Base-by-base conservation (phyloP, 2,329 filamentous ascomycete species). In the Dryadomyces quercivorus region DNA sequence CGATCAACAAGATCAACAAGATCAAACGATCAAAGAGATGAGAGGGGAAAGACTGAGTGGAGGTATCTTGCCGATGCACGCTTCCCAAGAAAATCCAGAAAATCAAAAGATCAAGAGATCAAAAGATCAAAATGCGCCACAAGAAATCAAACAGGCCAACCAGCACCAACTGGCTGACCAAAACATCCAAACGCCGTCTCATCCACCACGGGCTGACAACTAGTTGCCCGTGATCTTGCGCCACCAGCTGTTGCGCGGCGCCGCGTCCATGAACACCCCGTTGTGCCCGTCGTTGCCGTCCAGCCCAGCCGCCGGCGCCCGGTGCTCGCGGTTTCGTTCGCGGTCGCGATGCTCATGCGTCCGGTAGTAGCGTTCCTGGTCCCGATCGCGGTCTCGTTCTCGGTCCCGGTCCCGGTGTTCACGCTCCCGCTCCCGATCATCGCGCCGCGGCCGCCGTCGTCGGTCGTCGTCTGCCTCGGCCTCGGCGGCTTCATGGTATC, bases 191-290 rank as follows among this genome's bases (percentile, higher is more conserved):
- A 44, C 16, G 42, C 12, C 12, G n/a, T 16, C n/a, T n/a, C 42
- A 20, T n/a, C 10, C 16, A 44, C n/a, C 16, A 18, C 36, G 4
- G 42, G 16, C 8, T 4, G n/a, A 13, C 38, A 10, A 38, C 40
- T 43, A 51, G 3, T 36, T 34, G 6, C 64, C 62, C 3, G 73
- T 74, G 52, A 80, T 64, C 69, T 80, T 80, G 67, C 69, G 77
- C 78, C 78, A 82, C 78, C 78, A 81, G 59, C 76, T 80, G 58
- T 73, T 78, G 55, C 76, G 69, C 20, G 76, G 76, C 13, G 75
- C 69, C 12, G 68, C 59, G 54, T 77, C 75, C 58, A 70, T 69
- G 51, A 73, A 71, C 21, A 68, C 67, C 47, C 65, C 67, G 48
- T 70, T 69, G 26, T 71, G 67, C 1, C 58, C 73, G 31, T 65